Percentiles rank a stretch among this genome's conserved stretches.
phyloP scores from a whole-genome alignment of 495 filamentous ascomycete species.

The Trichoderma virens region DNA sequence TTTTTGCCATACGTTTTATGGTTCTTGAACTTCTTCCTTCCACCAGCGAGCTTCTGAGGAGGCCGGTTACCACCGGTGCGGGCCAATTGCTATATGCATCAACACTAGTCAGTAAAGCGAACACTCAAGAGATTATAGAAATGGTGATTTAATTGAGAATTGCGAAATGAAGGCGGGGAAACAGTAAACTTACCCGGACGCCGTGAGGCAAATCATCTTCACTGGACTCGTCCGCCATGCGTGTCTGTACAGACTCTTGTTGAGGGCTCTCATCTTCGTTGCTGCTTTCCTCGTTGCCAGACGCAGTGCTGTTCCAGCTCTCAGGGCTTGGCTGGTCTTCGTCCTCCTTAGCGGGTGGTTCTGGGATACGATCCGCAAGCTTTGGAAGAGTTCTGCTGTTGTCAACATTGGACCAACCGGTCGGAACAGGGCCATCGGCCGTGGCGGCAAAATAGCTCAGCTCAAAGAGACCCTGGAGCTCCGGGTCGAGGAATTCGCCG shows the following conservation, averaged over 20 bases:
- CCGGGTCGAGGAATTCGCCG: conserved; percentile 36
- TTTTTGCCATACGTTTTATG: conserved; percentile 32
- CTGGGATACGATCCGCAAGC: conserved; percentile 45
- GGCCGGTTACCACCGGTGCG: not conserved
- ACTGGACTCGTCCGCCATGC: conserved; percentile 47
- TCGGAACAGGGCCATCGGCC: conserved; percentile 46
- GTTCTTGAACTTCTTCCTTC: conserved; percentile 30
- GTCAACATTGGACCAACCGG: conserved; percentile 53
- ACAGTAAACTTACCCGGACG: conserved; percentile 27
- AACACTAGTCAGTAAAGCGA: not conserved
- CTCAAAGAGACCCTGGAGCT: conserved; percentile 63
- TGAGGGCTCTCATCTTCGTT: conserved; percentile 22
- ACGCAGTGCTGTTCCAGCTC: conserved; percentile 23
- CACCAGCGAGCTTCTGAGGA: not conserved
- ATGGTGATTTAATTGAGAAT: too few species aligned
- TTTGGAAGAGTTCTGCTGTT: conserved; percentile 48
- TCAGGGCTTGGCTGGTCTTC: conserved; percentile 26
- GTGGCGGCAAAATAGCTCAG: conserved; percentile 50
- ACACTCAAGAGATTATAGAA: too few species aligned
- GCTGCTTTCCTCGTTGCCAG: conserved; percentile 35
- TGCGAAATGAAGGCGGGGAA: too few species aligned
- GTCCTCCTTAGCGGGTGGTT: conserved; percentile 20
- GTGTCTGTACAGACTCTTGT: conserved; percentile 22
- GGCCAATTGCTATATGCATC: not conserved
- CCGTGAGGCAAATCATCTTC: conserved; percentile 31